phyloP scores from a whole-genome alignment of 225 moss, liverwort and hornwort genomes.

The Bryum argenteum region DNA sequence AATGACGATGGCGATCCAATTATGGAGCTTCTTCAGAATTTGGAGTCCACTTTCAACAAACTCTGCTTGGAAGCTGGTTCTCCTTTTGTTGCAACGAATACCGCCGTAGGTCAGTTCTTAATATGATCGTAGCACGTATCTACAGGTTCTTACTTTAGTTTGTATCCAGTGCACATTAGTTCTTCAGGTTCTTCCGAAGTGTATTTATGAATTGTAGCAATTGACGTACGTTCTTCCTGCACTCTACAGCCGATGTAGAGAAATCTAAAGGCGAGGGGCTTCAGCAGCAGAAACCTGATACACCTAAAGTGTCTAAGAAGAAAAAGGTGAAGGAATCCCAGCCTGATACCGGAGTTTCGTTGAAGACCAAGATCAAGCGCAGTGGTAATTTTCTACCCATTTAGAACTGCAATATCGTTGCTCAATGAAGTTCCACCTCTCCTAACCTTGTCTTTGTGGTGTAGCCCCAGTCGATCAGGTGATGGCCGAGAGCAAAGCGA shows the following conservation, averaged over 20 bases:
- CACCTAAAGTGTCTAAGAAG: conserved; percentile 45
- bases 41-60: conserved; percentile 77
- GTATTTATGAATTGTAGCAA: not conserved
- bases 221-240: conserved; percentile 8
- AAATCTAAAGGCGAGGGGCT: conserved; percentile 26
- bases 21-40: conserved; percentile 72
- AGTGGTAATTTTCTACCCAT: conserved; percentile 57
- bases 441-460: conserved; percentile 35
- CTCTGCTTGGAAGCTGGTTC: conserved; percentile 75
- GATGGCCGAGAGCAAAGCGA: conserved; percentile 84
- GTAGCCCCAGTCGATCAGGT: conserved; percentile 82
- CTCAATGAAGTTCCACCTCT: not conserved
- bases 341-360: conserved; percentile 46
- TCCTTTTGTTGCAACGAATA: conserved; percentile 28
- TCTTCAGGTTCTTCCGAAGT: conserved; percentile 6
- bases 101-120: conserved; percentile 41
- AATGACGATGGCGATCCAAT: conserved; percentile 94
- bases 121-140: not conserved
- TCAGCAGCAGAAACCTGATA: conserved; percentile 29
- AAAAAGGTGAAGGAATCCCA: conserved; percentile 59
- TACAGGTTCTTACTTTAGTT: not conserved
- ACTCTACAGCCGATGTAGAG: conserved; percentile 31
- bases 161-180: not conserved
- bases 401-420: not conserved
- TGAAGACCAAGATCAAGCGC: conserved; percentile 74